Percentiles rank a stretch among this genome's conserved stretches.
Evolutionary conservation across 805 yeast species (phyloP).

Genomic region (Saccharomycopsis sp.): DNA sequence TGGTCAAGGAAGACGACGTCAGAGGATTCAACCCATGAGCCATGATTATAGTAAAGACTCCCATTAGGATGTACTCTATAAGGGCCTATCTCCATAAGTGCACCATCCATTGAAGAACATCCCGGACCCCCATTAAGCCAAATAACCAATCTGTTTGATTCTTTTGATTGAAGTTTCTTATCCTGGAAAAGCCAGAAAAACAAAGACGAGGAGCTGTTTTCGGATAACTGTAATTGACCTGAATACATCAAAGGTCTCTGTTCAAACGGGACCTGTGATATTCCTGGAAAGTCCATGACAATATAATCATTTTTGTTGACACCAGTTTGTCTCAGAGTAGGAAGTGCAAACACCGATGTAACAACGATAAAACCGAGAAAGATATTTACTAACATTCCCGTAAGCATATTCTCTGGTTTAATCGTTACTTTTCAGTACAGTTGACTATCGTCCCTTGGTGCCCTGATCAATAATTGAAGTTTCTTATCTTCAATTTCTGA

Average conservation of each 20-base stretch:
- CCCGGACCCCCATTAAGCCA: conserved; percentile 91
- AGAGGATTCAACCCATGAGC: conserved; percentile 61
- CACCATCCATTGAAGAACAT: conserved; percentile 82
- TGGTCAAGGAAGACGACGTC: conserved; percentile 70
- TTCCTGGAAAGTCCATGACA: conserved; percentile 7
- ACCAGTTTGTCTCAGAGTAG: not conserved
- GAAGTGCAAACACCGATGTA: not conserved
- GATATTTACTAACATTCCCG: not conserved
- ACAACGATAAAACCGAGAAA: not conserved
- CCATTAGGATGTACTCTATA: conserved; percentile 40
- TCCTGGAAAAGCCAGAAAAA: conserved; percentile 60
- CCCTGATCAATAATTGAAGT: too few species aligned
- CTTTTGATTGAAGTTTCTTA: conserved; percentile 24
- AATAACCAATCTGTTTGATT: conserved; percentile 40
- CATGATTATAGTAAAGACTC: conserved; percentile 41
- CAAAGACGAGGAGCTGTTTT: conserved; percentile 23
- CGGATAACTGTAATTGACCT: conserved; percentile 9
- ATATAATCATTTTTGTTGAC: not conserved
- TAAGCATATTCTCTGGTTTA: too few species aligned
- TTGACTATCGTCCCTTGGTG: too few species aligned
- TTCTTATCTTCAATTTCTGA: too few species aligned
- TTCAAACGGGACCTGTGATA: not conserved
- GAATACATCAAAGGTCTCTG: conserved; percentile 15
- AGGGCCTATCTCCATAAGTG: conserved; percentile 74
- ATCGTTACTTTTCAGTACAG: too few species aligned